Base-by-base conservation (phyloP, 805 yeast genomes). In the Lachancea nothofagi region DNA sequence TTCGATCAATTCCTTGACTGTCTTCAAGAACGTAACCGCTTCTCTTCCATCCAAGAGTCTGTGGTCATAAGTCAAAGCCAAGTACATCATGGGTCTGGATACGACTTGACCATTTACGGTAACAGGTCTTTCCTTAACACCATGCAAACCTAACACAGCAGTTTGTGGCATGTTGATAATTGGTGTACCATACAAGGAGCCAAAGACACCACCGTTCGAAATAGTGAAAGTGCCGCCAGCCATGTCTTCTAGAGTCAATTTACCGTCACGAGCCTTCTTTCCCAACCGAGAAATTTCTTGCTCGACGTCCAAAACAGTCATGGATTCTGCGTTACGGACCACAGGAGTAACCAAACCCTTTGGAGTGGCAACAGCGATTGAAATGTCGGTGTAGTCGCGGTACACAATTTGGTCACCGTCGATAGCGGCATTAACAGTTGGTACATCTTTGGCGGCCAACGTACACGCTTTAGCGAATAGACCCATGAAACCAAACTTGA, bases 211-310 rank as follows among this genome's bases (percentile, higher is more conserved):
- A 65, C 98, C 98, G 72, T 93, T 93, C 41, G 97, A 93, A 58
- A 93, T 93, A 59, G 98, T 93, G 75, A 93, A 89, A 45, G 97
- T 89, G 67, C 98, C 98, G 66, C 98, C 98, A 46, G 96, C 77
- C 97, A 93, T 90, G 67, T 93, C 98, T 74, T 93, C 98, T 50
- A 93, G 70, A 41, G 97, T 86, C 61, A 93, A 77, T 71, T 93
- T 89, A 60, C 93, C 93, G 64, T 90, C 97, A 68, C 97, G 85
- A 48, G 98, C 98, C 72, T 87, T 90, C 61, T 71, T 72, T 68
- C 97, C 93, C 57, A 93, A 74, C 53, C 70, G 67, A 41, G 78
- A 63, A 51, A 93, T 90, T 67, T 86, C 96, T 55, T 80, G 67
- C 71, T 93, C 98, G 50, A 93, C 81, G 49, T 84, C 97, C 56